Evolutionary conservation across 2,329 filamentous ascomycete genomes (phyloP).

Genomic region (Ophiosphaerella narmari): DNA sequence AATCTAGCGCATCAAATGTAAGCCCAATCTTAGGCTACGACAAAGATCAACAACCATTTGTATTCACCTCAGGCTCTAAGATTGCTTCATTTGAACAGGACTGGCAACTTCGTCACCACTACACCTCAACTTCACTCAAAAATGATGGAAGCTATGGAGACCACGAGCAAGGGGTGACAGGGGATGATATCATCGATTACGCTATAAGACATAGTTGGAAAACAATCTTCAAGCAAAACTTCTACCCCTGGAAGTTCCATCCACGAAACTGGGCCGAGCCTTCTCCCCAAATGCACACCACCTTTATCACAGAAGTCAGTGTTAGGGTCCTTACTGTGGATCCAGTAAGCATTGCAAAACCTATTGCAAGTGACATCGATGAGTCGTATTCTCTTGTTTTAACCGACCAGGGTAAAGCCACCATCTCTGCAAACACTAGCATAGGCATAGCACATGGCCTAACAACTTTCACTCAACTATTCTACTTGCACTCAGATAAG

Average conservation of each 20-base stretch:
- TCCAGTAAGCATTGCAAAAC: conserved; percentile 60
- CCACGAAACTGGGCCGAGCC: conserved; percentile 69
- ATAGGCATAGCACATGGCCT: conserved; percentile 74
- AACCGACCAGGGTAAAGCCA: conserved; percentile 61
- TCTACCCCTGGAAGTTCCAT: conserved; percentile 80
- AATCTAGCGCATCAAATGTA: conserved; percentile 43
- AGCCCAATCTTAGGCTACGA: conserved; percentile 18
- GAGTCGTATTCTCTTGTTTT: conserved; percentile 76
- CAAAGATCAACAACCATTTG: conserved; percentile 14
- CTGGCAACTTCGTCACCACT: conserved; percentile 16
- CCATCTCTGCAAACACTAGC: conserved; percentile 67
- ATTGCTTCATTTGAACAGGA: conserved; percentile 10
- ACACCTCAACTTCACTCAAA: conserved; percentile 7
- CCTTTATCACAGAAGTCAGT: conserved; percentile 62
- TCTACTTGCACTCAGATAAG: conserved; percentile 70
- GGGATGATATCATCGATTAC: conserved; percentile 54
- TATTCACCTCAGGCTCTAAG: conserved; percentile 28
- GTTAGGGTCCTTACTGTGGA: conserved; percentile 66
- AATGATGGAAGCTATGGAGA: neutral
- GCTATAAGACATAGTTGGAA: conserved; percentile 61
- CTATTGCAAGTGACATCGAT: conserved; percentile 67
- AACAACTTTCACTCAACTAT: conserved; percentile 78
- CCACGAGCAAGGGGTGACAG: conserved; percentile 42
- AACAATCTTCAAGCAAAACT: conserved; percentile 68
- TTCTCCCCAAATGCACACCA: conserved; percentile 46